These are phyloP conservation scores for Taphrina communis DNA, from an alignment of 1,139 yeast species.

Conservation along the genomic window DNA sequence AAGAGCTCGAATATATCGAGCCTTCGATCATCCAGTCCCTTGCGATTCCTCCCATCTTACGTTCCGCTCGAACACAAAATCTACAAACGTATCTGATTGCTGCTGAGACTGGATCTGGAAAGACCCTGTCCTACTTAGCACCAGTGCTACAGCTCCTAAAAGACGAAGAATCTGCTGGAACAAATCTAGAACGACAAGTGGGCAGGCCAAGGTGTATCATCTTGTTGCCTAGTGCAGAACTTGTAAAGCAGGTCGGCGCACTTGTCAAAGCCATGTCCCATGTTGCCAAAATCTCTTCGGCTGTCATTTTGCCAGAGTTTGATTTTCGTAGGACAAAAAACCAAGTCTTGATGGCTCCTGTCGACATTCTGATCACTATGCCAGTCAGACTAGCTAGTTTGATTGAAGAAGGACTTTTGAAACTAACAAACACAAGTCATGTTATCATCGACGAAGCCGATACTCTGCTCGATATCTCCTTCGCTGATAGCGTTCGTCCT, in stretches of 20 bases:
- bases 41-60: conserved; percentile 55
- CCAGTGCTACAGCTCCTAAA: conserved; percentile 74
- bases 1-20: conserved; percentile 49
- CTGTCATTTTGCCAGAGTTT: conserved; percentile 48
- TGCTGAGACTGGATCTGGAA: conserved; percentile 97
- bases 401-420: conserved; percentile 38
- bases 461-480: conserved; percentile 83
- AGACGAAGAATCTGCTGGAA: conserved; percentile 44
- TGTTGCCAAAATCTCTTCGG: conserved; percentile 49
- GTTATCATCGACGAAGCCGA: conserved; percentile 95
- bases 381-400: conserved; percentile 56
- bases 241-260: conserved; percentile 76
- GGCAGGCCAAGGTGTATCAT: conserved; percentile 65
- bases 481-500: conserved; percentile 69
- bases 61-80: conserved; percentile 50
- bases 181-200: conserved; percentile 46
- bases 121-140: conserved; percentile 87
- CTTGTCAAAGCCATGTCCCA: conserved; percentile 66
- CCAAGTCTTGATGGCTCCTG: conserved; percentile 52
- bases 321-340: conserved; percentile 39
- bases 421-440: conserved; percentile 53
- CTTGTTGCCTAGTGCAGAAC: conserved; percentile 84
- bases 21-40: conserved; percentile 72
- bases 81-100: conserved; percentile 75
- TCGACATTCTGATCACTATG: conserved; percentile 83